phyloP scores from a whole-genome alignment of 345 rosid genomes.

The Atalantia buxifolia region DNA sequence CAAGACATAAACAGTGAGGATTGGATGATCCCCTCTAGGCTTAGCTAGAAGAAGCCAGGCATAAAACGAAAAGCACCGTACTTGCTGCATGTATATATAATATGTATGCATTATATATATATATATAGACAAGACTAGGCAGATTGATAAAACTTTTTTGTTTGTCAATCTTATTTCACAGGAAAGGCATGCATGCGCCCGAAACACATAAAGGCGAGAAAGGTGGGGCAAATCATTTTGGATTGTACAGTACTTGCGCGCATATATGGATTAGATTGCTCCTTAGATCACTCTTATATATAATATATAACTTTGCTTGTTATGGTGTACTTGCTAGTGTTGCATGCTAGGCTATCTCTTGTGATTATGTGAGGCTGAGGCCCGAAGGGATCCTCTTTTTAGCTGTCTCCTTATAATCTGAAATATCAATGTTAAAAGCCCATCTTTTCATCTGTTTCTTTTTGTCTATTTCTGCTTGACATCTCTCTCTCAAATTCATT shows the following conservation, averaged over 20 bases:
- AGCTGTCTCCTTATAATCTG: slow-evolving; percentile 13
- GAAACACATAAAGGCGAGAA: slow-evolving; percentile 5
- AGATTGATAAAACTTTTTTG: background rate
- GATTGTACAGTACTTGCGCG: slow-evolving; percentile 20
- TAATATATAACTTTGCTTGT: background rate
- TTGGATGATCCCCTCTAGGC: background rate
- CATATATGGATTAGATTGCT: background rate
- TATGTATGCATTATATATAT: background rate
- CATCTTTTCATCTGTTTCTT: slow-evolving; percentile 13
- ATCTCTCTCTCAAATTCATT: slow-evolving; percentile 26
- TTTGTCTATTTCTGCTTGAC: slow-evolving; percentile 44
- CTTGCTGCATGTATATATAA: no score
- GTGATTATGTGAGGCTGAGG: background rate
- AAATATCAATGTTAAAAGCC: slow-evolving; percentile 23
- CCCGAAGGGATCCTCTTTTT: background rate
- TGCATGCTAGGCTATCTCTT: background rate
- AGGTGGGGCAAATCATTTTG: slow-evolving; percentile 13
- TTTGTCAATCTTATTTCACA: background rate
- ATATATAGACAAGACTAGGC: slow-evolving; percentile 20
- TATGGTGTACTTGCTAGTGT: background rate
- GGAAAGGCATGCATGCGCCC: slow-evolving; percentile 7
- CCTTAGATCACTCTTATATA: slow-evolving; percentile 16
- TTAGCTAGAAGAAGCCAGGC: slow-evolving; percentile 24
- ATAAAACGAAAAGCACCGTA: background rate
- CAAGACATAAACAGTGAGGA: background rate